Conservation (phyloP, 1,284 basidiomycete genomes). For the Trametes hirsuta region DNA sequence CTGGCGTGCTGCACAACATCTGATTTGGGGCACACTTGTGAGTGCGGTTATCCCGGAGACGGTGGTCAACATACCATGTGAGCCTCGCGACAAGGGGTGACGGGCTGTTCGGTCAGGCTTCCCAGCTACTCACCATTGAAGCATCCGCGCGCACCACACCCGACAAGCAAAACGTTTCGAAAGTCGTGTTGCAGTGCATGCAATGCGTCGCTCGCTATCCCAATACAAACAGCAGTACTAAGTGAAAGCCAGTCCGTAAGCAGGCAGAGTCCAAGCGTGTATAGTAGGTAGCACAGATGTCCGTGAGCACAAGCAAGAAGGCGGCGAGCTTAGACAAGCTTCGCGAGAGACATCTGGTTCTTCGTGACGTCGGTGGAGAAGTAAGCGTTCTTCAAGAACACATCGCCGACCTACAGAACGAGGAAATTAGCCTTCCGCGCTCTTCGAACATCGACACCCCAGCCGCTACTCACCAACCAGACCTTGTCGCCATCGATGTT, state of each 20-base stretch:
- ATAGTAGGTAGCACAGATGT: background rate
- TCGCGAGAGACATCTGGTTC: conserved; percentile 73
- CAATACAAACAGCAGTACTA: conserved; percentile 3
- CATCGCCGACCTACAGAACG: conserved; percentile 46
- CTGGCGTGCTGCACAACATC: background rate
- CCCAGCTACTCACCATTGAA: too few species aligned
- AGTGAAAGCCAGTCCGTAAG: conserved; percentile 11
- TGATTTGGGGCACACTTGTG: too few species aligned
- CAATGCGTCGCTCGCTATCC: conserved; percentile 6
- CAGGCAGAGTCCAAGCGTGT: conserved; percentile 7
- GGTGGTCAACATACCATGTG: too few species aligned
- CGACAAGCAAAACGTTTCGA: background rate
- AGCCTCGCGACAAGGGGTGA: too few species aligned
- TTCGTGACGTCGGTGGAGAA: conserved; percentile 72
- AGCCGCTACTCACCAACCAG: conserved; percentile 63
- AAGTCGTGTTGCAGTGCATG: conserved; percentile 13
- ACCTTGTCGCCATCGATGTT: conserved; percentile 62
- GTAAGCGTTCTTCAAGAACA: conserved; percentile 81
- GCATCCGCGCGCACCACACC: too few species aligned
- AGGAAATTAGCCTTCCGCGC: background rate
- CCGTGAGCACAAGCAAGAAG: background rate
- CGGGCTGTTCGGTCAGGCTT: too few species aligned
- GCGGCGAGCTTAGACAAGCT: conserved; percentile 30
- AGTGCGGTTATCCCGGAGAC: background rate
- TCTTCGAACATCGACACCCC: conserved; percentile 5